Evolutionary conservation across 2,329 filamentous ascomycete genomes (phyloP).

Genomic region (Fusarium ambrosium): DNA sequence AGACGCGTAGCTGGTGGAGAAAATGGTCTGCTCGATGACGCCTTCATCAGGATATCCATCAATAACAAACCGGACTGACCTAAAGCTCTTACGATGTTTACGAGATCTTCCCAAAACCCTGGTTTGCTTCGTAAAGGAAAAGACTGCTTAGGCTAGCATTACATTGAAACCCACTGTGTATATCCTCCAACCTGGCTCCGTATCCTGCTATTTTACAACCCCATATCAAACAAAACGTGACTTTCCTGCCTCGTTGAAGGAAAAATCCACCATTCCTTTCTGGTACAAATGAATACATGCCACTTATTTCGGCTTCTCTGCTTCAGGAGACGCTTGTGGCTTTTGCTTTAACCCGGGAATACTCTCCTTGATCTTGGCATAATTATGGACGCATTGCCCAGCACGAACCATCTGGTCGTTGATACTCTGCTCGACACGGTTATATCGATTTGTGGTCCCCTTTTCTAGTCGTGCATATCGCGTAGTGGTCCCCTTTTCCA

Average conservation of each 20-base stretch:
- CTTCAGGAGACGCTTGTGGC: neutral
- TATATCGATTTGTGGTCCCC: conserved; percentile 1
- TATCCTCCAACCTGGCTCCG: neutral
- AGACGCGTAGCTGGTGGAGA: too few species aligned
- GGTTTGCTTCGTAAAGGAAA: neutral
- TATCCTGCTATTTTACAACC: neutral
- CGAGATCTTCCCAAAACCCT: neutral
- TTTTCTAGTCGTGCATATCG: conserved; percentile 17
- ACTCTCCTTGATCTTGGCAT: neutral
- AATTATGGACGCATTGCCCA: neutral
- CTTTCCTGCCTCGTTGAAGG: neutral
- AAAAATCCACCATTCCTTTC: neutral
- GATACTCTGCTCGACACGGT: conserved; percentile 17
- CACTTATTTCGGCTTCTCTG: neutral
- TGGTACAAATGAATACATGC: too few species aligned
- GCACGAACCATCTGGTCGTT: neutral
- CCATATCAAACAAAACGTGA: neutral
- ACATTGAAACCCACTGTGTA: neutral
- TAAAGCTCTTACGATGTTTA: neutral
- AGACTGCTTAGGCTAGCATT: neutral
- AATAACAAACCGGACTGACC: neutral
- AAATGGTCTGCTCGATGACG: too few species aligned
- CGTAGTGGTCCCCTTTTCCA: neutral
- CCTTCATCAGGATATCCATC: neutral
- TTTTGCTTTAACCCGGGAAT: neutral